A percentile compares a stretch with the other conserved stretches of the same genome.
phyloP scores from a whole-genome alignment of 768 basidiomycete species.

The Naematelia aurantialba region DNA sequence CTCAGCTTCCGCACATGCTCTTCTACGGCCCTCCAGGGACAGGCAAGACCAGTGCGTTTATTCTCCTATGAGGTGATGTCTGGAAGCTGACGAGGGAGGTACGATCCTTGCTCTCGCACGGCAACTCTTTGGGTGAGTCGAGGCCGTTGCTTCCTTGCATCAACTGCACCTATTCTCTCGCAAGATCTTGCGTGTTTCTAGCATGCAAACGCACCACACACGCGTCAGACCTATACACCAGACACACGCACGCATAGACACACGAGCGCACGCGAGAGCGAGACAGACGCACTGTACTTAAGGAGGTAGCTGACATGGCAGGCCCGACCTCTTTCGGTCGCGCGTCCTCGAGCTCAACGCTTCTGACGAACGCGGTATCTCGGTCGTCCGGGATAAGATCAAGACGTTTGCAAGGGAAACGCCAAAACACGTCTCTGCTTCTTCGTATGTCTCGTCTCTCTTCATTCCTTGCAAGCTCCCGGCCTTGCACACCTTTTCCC shows the following conservation, averaged over 20 bases:
- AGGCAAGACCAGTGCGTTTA: slow-evolving; percentile 72
- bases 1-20: slow-evolving; percentile 93
- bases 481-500: too few species aligned
- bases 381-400: slow-evolving; percentile 95
- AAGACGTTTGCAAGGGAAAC: slow-evolving; percentile 78
- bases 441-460: slow-evolving; percentile 49
- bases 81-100: slow-evolving; percentile 47
- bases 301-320: too few species aligned
- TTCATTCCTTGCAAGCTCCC: too few species aligned
- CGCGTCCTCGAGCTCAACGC: slow-evolving; percentile 96
- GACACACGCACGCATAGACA: too few species aligned
- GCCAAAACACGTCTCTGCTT: slow-evolving; percentile 41
- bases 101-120: slow-evolving; percentile 91
- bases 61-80: not conserved
- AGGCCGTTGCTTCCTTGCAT: not conserved
- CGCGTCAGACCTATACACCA: too few species aligned
- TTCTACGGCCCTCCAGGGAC: slow-evolving; percentile 99
- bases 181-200: not conserved
- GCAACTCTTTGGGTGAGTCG: slow-evolving; percentile 85
- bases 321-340: slow-evolving; percentile 88
- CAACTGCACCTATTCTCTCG: not conserved
- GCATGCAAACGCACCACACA: too few species aligned
- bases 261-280: too few species aligned
- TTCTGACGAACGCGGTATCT: slow-evolving; percentile 95
- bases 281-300: too few species aligned